Base-by-base conservation (phyloP, 2,329 filamentous ascomycete species). In the Xylaria sp. region DNA sequence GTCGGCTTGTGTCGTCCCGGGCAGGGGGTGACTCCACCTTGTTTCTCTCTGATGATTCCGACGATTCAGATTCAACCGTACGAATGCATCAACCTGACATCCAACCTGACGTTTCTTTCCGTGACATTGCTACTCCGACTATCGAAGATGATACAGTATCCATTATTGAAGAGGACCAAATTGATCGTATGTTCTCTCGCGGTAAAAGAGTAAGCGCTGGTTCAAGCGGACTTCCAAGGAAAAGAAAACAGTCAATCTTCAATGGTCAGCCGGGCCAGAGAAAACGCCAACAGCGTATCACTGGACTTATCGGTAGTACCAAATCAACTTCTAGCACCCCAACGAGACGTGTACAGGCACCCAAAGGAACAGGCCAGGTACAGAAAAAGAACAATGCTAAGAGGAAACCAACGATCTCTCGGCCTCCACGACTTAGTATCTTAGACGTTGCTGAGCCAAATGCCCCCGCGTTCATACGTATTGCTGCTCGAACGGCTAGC, bases 401-500 rank as follows among this genome's bases (percentile, higher is more conserved):
- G 54, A 68, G 20, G 17, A 26, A 51, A 58, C 26, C 51, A 28
- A 68, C 40, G 33, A 54, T 44, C 53, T 40, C 59, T 40, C 64
- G 73, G 1, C 79, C 85, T n/a, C 86, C 87, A 3, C 78, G 77
- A 23, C 81, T 91, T 23, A 86, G 89, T 71, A 89, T 91, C 64
- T 75, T 90, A n/a, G 89, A 91, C 76, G 84, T 89, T 26, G 81
- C 86, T 53, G 84, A 86, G 69, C 76, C 80, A 1, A 74, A 81
- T 66, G 86, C 87, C 0, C 89, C 89, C 1, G 78, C 76, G 1
- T 91, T 91, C 70, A 79, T 91, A 40, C 88, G 83, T 67, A 83
- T 91, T 74, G 89, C 89, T 59, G 88, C 87, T 51, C 87, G 89
- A 17, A 83, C 86, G 61, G 88, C 84, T 4, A 85, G 80, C 63